These are phyloP conservation scores for Agarophyton chilense DNA, from an alignment of 23 red algal genomes.

Conservation along the genomic window DNA sequence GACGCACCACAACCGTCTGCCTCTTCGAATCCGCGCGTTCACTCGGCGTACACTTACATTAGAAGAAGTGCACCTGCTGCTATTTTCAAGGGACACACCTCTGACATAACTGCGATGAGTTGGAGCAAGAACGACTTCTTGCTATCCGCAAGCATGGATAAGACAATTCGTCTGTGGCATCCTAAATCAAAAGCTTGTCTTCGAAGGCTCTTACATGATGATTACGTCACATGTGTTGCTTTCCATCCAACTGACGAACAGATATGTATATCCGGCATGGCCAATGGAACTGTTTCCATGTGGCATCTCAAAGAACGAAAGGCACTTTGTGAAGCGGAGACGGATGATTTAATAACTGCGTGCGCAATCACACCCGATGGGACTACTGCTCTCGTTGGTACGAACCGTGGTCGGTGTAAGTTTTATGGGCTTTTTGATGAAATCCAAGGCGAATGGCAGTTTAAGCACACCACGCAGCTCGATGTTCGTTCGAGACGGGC, in stretches of 20 bases:
- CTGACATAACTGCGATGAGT: slow-evolving; percentile 63
- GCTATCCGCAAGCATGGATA: slow-evolving; percentile 82
- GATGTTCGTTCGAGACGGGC: slow-evolving; percentile 82
- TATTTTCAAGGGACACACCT: slow-evolving; percentile 63
- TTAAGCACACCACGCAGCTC: slow-evolving; percentile 88
- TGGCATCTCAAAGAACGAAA: slow-evolving; percentile 84
- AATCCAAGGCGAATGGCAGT: slow-evolving; percentile 80
- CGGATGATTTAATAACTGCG: slow-evolving; percentile 83
- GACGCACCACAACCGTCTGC: slow-evolving; percentile 13
- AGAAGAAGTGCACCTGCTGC: slow-evolving; percentile 38
- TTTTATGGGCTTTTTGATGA: slow-evolving; percentile 82
- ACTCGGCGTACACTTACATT: slow-evolving; percentile 45
- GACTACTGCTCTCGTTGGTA: slow-evolving; percentile 82
- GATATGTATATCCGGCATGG: slow-evolving; percentile 81
- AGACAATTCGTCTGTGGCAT: slow-evolving; percentile 94
- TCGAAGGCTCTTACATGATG: slow-evolving; percentile 78
- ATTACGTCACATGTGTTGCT: slow-evolving; percentile 85
- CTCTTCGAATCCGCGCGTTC: slow-evolving; percentile 3
- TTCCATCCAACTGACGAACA: slow-evolving; percentile 90
- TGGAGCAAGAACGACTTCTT: slow-evolving; percentile 93
- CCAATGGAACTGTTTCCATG: slow-evolving; percentile 75
- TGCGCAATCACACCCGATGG: slow-evolving; percentile 88
- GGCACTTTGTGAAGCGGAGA: slow-evolving; percentile 57
- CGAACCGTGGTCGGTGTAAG: slow-evolving; percentile 76
- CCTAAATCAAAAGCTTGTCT: slow-evolving; percentile 63